phyloP scores from a whole-genome alignment of 768 basidiomycete species.

The Mycena rosella region DNA sequence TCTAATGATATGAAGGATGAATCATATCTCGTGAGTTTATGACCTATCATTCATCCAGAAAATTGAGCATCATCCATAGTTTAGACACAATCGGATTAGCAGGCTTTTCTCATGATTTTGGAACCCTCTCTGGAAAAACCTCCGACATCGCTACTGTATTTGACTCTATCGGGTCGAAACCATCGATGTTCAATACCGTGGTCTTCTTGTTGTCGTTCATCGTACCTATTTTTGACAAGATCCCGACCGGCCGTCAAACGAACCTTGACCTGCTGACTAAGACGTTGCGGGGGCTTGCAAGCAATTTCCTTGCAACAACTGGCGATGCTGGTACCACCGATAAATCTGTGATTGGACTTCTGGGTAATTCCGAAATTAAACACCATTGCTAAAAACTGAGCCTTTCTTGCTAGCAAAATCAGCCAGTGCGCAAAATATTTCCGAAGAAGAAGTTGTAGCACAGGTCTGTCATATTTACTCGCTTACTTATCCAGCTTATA shows the following conservation, averaged over 20 bases:
- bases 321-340: neutral
- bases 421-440: neutral
- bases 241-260: neutral
- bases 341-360: constrained; percentile 17
- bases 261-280: neutral
- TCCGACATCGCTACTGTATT: constrained; percentile 1
- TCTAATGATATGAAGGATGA: constrained; percentile 12
- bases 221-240: neutral
- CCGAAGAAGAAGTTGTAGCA: constrained; percentile 1
- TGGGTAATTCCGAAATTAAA: too few species aligned
- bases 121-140: constrained; percentile 2
- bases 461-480: neutral
- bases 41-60: neutral
- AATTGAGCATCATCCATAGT: neutral
- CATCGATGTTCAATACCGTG: neutral
- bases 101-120: constrained; percentile 25
- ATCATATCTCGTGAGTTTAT: constrained; percentile 25
- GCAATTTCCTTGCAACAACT: constrained; percentile 1
- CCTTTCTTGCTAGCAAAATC: neutral
- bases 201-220: constrained; percentile 4
- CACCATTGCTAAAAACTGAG: too few species aligned
- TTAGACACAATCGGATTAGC: constrained; percentile 25
- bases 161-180: constrained; percentile 10
- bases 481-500: neutral
- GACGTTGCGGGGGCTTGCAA: constrained; percentile 6